A percentile compares a stretch with the other conserved stretches of the same genome.
Conservation (phyloP, 805 yeast genomes). For the Saccharomycopsis fodiens region DNA sequence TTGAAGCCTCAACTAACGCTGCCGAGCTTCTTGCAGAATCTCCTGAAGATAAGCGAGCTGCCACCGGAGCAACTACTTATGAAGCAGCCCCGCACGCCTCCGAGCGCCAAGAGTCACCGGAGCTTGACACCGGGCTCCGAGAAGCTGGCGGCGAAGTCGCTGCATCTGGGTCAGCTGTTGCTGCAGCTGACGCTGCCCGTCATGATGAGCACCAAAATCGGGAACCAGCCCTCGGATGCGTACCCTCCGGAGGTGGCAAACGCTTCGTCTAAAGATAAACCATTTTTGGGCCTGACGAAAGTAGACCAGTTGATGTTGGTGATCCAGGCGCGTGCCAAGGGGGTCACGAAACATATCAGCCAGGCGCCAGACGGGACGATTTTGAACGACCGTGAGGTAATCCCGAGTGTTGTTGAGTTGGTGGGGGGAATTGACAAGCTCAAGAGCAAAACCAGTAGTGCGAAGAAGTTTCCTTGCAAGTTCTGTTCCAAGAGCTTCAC, state of each 20-base stretch:
- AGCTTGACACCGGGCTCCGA: slow-evolving; percentile 17
- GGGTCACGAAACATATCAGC: slow-evolving; percentile 54
- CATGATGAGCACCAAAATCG: slow-evolving; percentile 16
- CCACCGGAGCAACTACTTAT: neutral
- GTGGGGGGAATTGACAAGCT: slow-evolving; percentile 80
- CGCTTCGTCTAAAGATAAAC: slow-evolving; percentile 45
- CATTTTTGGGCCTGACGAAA: slow-evolving; percentile 76
- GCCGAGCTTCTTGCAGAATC: neutral
- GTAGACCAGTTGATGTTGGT: slow-evolving; percentile 89
- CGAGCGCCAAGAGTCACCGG: slow-evolving; percentile 19
- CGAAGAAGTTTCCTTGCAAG: slow-evolving; percentile 60
- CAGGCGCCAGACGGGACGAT: slow-evolving; percentile 67
- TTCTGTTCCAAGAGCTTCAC: slow-evolving; percentile 76
- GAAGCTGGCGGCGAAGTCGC: slow-evolving; percentile 5
- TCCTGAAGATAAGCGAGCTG: neutral
- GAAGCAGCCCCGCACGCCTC: slow-evolving; percentile 11
- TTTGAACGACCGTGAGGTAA: slow-evolving; percentile 42
- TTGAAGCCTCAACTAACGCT: neutral
- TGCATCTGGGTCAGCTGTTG: slow-evolving; percentile 16
- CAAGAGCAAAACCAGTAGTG: slow-evolving; percentile 25
- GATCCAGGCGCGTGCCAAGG: slow-evolving; percentile 80
- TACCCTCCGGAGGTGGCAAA: slow-evolving; percentile 28
- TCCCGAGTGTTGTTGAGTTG: slow-evolving; percentile 54
- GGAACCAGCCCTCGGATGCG: slow-evolving; percentile 14
- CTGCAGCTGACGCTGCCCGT: slow-evolving; percentile 18